Evolutionary conservation across 2,329 filamentous ascomycete species (phyloP).

Genomic region (Coniochaeta hoffmannii): DNA sequence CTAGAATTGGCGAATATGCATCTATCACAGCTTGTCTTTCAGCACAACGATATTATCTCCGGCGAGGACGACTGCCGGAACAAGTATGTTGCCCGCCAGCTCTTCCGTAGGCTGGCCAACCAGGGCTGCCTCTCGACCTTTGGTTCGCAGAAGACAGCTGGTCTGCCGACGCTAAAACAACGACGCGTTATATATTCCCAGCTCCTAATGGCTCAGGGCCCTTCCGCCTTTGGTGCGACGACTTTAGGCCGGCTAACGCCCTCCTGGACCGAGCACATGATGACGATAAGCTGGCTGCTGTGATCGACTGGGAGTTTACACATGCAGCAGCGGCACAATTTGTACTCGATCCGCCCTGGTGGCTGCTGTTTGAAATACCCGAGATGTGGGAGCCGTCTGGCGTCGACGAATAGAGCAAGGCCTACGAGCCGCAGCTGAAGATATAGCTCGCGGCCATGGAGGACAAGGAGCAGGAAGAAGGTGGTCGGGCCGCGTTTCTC

Average conservation of each 20-base stretch:
- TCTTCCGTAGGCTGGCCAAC: slow-evolving; percentile 28
- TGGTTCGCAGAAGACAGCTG: slow-evolving; percentile 15
- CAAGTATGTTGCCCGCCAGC: slow-evolving; percentile 33
- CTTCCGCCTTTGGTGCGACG: slow-evolving; percentile 23
- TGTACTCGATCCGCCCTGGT: slow-evolving; percentile 23
- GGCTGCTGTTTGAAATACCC: slow-evolving; percentile 22
- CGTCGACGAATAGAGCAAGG: slow-evolving; percentile 19
- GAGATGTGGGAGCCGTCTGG: slow-evolving; percentile 24
- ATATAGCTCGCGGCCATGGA: slow-evolving; percentile 25
- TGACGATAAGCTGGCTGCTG: slow-evolving; percentile 19
- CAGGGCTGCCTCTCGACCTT: slow-evolving; percentile 17
- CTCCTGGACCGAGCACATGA: slow-evolving; percentile 17
- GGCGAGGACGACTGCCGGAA: slow-evolving; percentile 30
- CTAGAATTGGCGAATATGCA: slow-evolving; percentile 28
- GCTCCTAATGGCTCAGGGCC: neutral
- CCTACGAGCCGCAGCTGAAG: slow-evolving; percentile 23
- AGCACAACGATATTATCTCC: slow-evolving; percentile 29
- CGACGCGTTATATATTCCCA: slow-evolving; percentile 5
- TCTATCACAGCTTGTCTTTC: slow-evolving; percentile 28
- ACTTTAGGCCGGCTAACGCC: slow-evolving; percentile 22
- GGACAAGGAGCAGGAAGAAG: slow-evolving; percentile 17
- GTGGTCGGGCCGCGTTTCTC: neutral
- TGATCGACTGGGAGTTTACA: slow-evolving; percentile 34
- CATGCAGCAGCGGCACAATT: slow-evolving; percentile 24
- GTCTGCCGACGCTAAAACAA: slow-evolving; percentile 12